phyloP scores from a whole-genome alignment of 1,284 basidiomycete species.

The Coniferiporia sulphurascens region DNA sequence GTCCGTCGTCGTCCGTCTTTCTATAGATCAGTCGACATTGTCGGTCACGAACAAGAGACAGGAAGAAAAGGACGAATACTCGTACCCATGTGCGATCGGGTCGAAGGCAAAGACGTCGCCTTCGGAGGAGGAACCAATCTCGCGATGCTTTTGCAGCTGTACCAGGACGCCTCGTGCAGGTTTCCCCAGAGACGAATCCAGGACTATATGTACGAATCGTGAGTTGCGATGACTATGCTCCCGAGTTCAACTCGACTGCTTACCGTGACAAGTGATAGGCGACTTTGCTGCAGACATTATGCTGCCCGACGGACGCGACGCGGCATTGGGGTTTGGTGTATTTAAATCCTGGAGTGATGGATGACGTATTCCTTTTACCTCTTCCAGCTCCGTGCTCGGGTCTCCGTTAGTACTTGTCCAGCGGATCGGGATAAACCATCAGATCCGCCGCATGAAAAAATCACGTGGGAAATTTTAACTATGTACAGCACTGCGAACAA shows the following conservation, averaged over 20 bases:
- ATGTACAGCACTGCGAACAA: too few species aligned
- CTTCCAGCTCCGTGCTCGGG: too few species aligned
- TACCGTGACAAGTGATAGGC: slow-evolving; percentile 48
- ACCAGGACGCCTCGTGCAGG: slow-evolving; percentile 36
- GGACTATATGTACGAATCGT: slow-evolving; percentile 30
- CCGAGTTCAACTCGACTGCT: neutral
- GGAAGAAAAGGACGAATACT: neutral
- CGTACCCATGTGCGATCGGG: slow-evolving; percentile 33
- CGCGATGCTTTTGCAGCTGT: slow-evolving; percentile 22
- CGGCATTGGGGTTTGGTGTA: too few species aligned
- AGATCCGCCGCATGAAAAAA: too few species aligned
- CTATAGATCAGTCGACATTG: neutral
- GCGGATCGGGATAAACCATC: too few species aligned
- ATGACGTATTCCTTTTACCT: neutral
- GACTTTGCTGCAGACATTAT: slow-evolving; percentile 23
- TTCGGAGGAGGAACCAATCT: slow-evolving; percentile 20
- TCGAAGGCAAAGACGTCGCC: slow-evolving; percentile 21
- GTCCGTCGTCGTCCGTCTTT: slow-evolving; percentile 15
- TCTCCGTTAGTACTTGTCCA: too few species aligned
- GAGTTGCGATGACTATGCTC: too few species aligned
- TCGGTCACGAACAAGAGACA: neutral
- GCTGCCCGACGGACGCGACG: too few species aligned
- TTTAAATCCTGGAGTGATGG: neutral
- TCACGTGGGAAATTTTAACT: too few species aligned
- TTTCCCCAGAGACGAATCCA: slow-evolving; percentile 42